Percentiles rank a stretch among this genome's conserved stretches.
These are phyloP conservation scores for Phytopythium montanum DNA, from an alignment of 352 stramenopile genomes.

Conservation along the genomic window DNA sequence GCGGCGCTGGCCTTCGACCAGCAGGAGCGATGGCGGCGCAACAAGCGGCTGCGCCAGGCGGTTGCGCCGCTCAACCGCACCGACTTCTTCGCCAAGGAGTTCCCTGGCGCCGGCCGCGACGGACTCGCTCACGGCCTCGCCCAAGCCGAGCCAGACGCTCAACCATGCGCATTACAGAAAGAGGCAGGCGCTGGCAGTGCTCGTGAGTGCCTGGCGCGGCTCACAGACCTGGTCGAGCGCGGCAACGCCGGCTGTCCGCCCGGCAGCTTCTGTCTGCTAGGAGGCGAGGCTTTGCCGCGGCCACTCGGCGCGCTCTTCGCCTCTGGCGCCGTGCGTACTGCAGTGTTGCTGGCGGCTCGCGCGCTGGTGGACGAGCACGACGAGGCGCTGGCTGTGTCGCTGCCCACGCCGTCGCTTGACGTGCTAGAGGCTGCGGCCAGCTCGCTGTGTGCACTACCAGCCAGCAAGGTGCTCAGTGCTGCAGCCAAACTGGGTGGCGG, in stretches of 20 bases:
- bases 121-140: constrained; percentile 11
- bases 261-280: constrained; percentile 49
- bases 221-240: constrained; percentile 36
- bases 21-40: constrained; percentile 60
- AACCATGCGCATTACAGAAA: constrained; percentile 47
- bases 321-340: constrained; percentile 28
- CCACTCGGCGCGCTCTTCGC: constrained; percentile 45
- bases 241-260: constrained; percentile 51
- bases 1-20: constrained; percentile 58
- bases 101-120: constrained; percentile 33
- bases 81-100: constrained; percentile 63
- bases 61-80: constrained; percentile 56
- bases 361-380: constrained; percentile 24
- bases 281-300: constrained; percentile 39
- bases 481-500: constrained; percentile 4
- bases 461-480: constrained; percentile 1
- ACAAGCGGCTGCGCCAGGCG: constrained; percentile 51
- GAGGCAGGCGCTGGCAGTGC: constrained; percentile 37
- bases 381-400: constrained; percentile 16
- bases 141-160: constrained; percentile 9
- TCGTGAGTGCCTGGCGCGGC: constrained; percentile 34
- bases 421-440: constrained; percentile 30
- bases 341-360: constrained; percentile 20
- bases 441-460: constrained; percentile 29
- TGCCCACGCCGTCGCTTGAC: constrained; percentile 44